Base-by-base conservation (phyloP, 306 rosid species). In the Cucurbita pepo region DNA sequence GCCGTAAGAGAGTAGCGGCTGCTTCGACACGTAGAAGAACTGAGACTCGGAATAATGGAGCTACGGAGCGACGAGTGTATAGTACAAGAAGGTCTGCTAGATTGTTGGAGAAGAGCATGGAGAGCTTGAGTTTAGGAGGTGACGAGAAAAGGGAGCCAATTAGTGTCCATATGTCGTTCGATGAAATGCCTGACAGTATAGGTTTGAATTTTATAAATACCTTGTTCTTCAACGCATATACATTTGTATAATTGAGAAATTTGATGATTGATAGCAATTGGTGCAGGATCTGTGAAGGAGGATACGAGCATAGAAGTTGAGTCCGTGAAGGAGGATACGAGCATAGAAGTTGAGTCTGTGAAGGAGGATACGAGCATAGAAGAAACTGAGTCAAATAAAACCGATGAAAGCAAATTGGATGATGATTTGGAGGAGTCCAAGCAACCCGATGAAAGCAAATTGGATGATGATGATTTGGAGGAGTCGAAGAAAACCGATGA, bases 51-150 rank as follows among this genome's bases (percentile, higher is more conserved):
- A 72, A 67, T 44, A 77, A 37, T 37, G 83, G 53, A 9, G 44
- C 61, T 74, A 51, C 88, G 2, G 77, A 77, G 55, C 89, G 76
- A 81, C 44, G 65, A 3, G 74, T 58, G 0, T 87, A 83, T 79
- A 86, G 80, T 70, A 94, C 99, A 0, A 79, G 99, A 84, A 78
- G 89, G 48, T 94, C 97, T 0, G 86, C 86, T 18, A 90, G 91
- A 58, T 71, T 87, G 71, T 50, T 89, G 84, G 92, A 81, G 74
- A 82, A 86, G 83, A 82, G 43, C 65, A 76, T 89, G 87, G 79
- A 81, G 25, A 82, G 83, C 38, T 76, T 90, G 85, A 81, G 75
- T 38, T 62, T 88, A 69, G 16, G 38, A 56, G 89, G 82, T 11
- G 56, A 79, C 53, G 82, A 47, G 52, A 79, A 78, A 58, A 60